Conservation (phyloP, 2,329 filamentous ascomycete genomes). For the Chrysoporthe deuterocubensis region DNA sequence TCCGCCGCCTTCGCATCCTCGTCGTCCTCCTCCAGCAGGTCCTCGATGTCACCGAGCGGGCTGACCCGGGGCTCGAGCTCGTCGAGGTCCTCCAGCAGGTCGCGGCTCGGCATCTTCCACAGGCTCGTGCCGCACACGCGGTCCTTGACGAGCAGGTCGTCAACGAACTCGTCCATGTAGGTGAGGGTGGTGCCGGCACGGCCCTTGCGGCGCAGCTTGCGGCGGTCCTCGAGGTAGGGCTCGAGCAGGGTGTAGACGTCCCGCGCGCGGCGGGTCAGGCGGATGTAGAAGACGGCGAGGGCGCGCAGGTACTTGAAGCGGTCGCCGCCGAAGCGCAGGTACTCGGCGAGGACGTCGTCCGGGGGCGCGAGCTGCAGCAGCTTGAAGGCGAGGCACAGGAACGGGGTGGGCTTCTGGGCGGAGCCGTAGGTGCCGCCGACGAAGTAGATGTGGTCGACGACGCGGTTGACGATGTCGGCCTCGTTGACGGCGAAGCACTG, state of each 20-base stretch:
- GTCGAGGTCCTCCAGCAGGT: slow-evolving; percentile 86
- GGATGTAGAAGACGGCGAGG: slow-evolving; percentile 89
- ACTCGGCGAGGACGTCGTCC: slow-evolving; percentile 78
- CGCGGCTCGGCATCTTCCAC: slow-evolving; percentile 85
- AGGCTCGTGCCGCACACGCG: slow-evolving; percentile 89
- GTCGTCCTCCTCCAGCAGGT: slow-evolving; percentile 62
- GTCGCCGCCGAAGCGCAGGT: slow-evolving; percentile 75
- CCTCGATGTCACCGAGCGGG: slow-evolving; percentile 78
- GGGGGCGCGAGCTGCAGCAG: slow-evolving; percentile 84
- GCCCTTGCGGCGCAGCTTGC: slow-evolving; percentile 80
- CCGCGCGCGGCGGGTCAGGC: slow-evolving; percentile 80
- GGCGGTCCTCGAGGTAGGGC: slow-evolving; percentile 77
- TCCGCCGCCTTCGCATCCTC: slow-evolving; percentile 37
- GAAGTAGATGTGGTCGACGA: slow-evolving; percentile 78
- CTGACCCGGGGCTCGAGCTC: slow-evolving; percentile 84
- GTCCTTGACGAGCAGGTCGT: slow-evolving; percentile 87
- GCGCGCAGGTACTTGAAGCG: slow-evolving; percentile 87
- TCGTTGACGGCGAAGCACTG: slow-evolving; percentile 96
- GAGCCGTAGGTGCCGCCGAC: slow-evolving; percentile 88
- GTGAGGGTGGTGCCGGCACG: slow-evolving; percentile 77
- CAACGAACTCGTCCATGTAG: slow-evolving; percentile 89
- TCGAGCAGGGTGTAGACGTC: slow-evolving; percentile 83
- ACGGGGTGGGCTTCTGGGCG: slow-evolving; percentile 85
- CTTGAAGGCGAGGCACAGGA: slow-evolving; percentile 94
- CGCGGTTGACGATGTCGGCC: slow-evolving; percentile 82